These are phyloP conservation scores for Rhipidocladum racemiflorum DNA, from an alignment of 176 grass and related monocot species.

Conservation along the genomic window DNA sequence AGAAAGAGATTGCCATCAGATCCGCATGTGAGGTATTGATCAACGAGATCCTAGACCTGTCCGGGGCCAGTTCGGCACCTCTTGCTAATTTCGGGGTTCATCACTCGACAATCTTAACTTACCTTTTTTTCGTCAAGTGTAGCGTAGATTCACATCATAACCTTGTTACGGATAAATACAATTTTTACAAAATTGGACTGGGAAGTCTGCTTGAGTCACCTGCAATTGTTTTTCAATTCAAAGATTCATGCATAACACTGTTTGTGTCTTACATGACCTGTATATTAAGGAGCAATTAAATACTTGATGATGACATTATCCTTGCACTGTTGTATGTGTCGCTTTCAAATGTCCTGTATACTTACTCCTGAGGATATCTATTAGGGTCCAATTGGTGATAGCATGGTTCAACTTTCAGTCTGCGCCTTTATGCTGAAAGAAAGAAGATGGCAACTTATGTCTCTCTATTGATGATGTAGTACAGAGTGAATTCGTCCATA, in stretches of 20 bases:
- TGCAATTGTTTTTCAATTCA: neutral
- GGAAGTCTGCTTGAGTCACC: neutral
- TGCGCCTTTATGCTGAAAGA: slow-evolving; percentile 7
- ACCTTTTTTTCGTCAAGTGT: neutral
- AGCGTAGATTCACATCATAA: neutral
- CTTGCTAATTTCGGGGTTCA: too few relatives aligned
- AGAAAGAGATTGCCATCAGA: too few relatives aligned
- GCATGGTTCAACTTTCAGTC: slow-evolving; percentile 21
- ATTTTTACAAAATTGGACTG: neutral
- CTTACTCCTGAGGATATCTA: slow-evolving; percentile 10
- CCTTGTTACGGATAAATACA: neutral
- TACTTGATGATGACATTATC: slow-evolving; percentile 20
- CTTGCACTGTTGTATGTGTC: slow-evolving; percentile 8
- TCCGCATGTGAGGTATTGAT: too few relatives aligned
- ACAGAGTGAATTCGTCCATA: slow-evolving; percentile 5
- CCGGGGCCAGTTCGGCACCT: too few relatives aligned
- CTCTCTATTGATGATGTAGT: slow-evolving; percentile 9
- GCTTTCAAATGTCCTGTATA: slow-evolving; percentile 22
- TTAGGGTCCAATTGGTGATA: slow-evolving; percentile 20
- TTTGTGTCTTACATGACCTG: slow-evolving; percentile 8
- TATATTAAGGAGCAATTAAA: slow-evolving; percentile 31
- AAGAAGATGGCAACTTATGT: slow-evolving; percentile 31
- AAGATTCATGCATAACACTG: neutral
- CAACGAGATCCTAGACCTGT: too few relatives aligned
- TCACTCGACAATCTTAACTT: too few relatives aligned